phyloP scores from a whole-genome alignment of 208 protist species.

The Trypanosoma boissoni region DNA sequence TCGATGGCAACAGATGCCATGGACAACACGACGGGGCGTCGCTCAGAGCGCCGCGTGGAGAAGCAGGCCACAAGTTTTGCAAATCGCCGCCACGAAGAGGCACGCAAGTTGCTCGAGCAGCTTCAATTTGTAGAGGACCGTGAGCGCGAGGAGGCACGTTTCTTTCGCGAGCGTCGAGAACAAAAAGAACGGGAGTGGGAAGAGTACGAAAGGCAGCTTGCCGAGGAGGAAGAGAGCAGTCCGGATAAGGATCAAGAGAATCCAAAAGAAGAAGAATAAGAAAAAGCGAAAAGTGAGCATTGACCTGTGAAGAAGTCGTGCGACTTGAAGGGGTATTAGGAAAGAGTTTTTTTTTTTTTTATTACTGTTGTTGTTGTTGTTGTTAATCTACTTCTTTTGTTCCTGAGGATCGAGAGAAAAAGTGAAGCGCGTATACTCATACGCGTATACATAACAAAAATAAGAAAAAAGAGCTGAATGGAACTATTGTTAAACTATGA shows the following conservation, averaged over 20 bases:
- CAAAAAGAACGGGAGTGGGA: conserved; percentile 84
- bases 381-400: no score
- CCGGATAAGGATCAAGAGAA: conserved; percentile 17
- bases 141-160: conserved; percentile 68
- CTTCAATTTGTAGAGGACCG: conserved; percentile 79
- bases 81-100: conserved; percentile 57
- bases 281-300: background rate
- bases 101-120: conserved; percentile 68
- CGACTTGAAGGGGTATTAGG: background rate
- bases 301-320: background rate
- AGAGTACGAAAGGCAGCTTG: conserved; percentile 27
- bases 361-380: background rate
- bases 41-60: conserved; percentile 27
- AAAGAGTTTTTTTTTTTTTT: conserved; percentile 2
- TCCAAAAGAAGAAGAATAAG: background rate
- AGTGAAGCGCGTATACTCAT: no score
- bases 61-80: conserved; percentile 54
- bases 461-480: no score
- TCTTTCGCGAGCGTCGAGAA: conserved; percentile 63
- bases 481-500: no score
- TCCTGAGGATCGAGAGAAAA: no score
- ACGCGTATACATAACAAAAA: no score
- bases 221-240: conserved; percentile 23
- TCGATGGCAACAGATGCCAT: conserved; percentile 60
- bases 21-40: conserved; percentile 14